Evolutionary conservation across 2,329 filamentous ascomycete species (phyloP).

Genomic region (Dryadomyces quercivorus): DNA sequence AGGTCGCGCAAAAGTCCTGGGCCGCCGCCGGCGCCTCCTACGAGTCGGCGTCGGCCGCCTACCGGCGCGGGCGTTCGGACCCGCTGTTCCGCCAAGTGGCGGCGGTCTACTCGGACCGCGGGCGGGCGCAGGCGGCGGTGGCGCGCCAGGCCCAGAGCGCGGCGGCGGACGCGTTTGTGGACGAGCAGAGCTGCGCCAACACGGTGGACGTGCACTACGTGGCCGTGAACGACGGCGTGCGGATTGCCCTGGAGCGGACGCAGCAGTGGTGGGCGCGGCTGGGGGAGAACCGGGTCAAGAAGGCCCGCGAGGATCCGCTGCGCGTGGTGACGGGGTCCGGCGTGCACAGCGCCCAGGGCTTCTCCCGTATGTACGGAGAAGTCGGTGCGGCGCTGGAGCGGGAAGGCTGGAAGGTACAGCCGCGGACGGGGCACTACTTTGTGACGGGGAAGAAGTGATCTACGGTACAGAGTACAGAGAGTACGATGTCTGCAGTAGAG

Average conservation of each 20-base stretch:
- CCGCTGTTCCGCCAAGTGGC: constrained; percentile 64
- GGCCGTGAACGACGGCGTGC: constrained; percentile 64
- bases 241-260: constrained; percentile 59
- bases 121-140: constrained; percentile 47
- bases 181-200: constrained; percentile 48
- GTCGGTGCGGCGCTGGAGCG: constrained; percentile 64
- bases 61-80: constrained; percentile 48
- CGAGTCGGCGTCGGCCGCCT: constrained; percentile 27
- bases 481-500: not conserved
- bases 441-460: constrained; percentile 46
- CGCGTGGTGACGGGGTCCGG: constrained; percentile 74
- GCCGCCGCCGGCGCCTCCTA: constrained; percentile 15
- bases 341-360: constrained; percentile 64
- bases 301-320: constrained; percentile 41
- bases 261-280: constrained; percentile 64
- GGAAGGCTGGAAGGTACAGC: constrained; percentile 75
- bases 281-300: constrained; percentile 47
- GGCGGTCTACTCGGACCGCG: constrained; percentile 61
- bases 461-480: not conserved
- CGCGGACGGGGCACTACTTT: constrained; percentile 56
- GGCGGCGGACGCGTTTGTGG: constrained; percentile 59
- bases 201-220: constrained; percentile 84
- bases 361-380: constrained; percentile 62
- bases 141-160: constrained; percentile 48
- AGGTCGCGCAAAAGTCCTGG: not conserved